Evolutionary conservation across 2,329 filamentous ascomycete species (phyloP), one percentile per base, ranked within the genome.

Genomic region (Escovopsis sp.): DNA sequence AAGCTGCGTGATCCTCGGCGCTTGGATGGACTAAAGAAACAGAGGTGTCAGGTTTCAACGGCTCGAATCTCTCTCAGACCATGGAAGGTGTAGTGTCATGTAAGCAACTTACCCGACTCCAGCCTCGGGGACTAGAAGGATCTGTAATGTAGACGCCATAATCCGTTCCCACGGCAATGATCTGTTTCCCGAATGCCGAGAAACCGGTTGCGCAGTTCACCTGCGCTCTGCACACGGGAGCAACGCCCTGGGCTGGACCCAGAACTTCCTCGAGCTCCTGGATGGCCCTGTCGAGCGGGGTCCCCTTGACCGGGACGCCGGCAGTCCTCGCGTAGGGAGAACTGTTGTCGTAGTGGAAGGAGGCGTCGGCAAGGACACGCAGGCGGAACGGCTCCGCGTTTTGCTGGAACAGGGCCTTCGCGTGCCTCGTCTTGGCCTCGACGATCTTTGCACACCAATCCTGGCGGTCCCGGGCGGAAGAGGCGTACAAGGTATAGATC

Each of bases 191-290:
- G 56, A 80, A 83, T 1, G 83, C 82, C 26, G 78, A 80, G 61
- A 98, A 98, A 0, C 85, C 82, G 3, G 89, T 89, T 1, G 91
- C 85, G 59, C 91, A 98, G 57, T 98, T 91, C 50, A 98, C 88
- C 41, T 78, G 72, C 30, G 89, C 83, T 53, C 85, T 75, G 56
- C 86, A 95, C 4, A 96, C 79, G 3, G 85, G 80, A 3, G 75
- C 69, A 10, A 88, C 84, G 4, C 83, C 73, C 32, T 80, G 74
- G 30, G 76, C 75, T 3, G 75, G 64, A 2, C 83, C 84, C 58
- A 86, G 87, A 15, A 77, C 71, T 51, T 77, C 73, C 60, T 96
- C 91, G 37, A 95, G 79, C 46, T 95, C 88, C 47, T 82, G 75
- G 47, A 98, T 89, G 4, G 93, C 85, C 45, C 89, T 75, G 59